These are phyloP conservation scores for Fremontodendron californicum DNA, from an alignment of 345 rosid genomes.

Conservation along the genomic window DNA sequence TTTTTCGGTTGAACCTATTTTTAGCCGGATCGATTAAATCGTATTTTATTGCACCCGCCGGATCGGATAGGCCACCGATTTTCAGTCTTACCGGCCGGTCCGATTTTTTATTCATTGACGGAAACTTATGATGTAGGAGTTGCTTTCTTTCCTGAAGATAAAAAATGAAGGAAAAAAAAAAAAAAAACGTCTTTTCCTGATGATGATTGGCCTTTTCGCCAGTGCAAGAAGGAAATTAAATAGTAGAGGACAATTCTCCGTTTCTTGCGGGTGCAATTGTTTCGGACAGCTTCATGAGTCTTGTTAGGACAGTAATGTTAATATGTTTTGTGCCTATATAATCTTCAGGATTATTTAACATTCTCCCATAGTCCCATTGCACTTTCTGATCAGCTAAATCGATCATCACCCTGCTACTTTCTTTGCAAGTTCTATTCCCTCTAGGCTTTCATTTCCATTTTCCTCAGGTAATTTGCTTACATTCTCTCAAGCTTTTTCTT, in stretches of 20 bases:
- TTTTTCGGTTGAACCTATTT: too few species aligned
- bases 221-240: background rate
- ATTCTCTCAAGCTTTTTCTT: background rate
- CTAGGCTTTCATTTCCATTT: background rate
- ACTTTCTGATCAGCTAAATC: background rate
- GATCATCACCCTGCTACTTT: background rate
- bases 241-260: background rate
- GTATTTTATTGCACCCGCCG: too few species aligned
- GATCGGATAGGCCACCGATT: too few species aligned
- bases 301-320: background rate
- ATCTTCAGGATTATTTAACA: background rate
- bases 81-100: too few species aligned
- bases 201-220: background rate
- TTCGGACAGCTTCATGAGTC: background rate
- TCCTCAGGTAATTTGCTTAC: background rate
- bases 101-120: too few species aligned
- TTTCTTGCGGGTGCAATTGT: background rate
- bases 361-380: background rate
- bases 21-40: too few species aligned
- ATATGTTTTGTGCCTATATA: conserved; percentile 7
- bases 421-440: background rate
- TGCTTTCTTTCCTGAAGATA: background rate
- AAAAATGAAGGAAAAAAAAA: background rate
- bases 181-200: background rate
- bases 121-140: background rate